Evolutionary conservation across 805 yeast species (phyloP).

Genomic region (Candida peoriensis): DNA sequence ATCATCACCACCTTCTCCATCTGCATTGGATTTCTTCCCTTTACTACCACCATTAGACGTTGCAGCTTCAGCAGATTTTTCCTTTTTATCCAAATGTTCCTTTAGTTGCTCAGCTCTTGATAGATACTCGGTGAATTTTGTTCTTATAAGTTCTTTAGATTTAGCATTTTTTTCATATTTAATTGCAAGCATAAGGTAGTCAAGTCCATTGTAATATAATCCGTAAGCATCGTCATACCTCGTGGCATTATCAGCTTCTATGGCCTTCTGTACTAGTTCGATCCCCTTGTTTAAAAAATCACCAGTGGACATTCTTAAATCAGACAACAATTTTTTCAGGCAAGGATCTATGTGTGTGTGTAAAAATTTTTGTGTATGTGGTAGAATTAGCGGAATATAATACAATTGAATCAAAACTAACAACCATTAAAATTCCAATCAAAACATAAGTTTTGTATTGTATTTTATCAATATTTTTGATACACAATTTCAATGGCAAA

Average conservation of each 20-base stretch:
- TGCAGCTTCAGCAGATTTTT: constrained; percentile 32
- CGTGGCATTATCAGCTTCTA: constrained; percentile 87
- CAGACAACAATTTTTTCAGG: too few species aligned
- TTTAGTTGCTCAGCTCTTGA: constrained; percentile 92
- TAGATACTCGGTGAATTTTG: constrained; percentile 86
- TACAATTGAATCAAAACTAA: too few species aligned
- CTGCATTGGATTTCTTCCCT: constrained; percentile 53
- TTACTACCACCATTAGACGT: constrained; percentile 44
- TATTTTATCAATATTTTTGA: too few species aligned
- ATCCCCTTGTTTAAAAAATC: constrained; percentile 94
- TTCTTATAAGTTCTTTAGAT: constrained; percentile 81
- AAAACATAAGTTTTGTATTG: too few species aligned
- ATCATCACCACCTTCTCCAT: constrained; percentile 55
- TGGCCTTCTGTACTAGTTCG: constrained; percentile 88
- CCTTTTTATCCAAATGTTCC: constrained; percentile 70
- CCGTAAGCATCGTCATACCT: constrained; percentile 92
- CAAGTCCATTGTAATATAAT: constrained; percentile 86
- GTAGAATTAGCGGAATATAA: not conserved
- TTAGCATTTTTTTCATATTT: constrained; percentile 90
- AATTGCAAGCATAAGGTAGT: constrained; percentile 91
- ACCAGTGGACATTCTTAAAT: constrained; percentile 38
- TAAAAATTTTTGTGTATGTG: not conserved
- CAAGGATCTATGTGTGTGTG: too few species aligned
- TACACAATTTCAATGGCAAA: too few species aligned
- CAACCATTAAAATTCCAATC: too few species aligned